phyloP scores from a whole-genome alignment of 306 rosid species.

The Arachis stenosperma region DNA sequence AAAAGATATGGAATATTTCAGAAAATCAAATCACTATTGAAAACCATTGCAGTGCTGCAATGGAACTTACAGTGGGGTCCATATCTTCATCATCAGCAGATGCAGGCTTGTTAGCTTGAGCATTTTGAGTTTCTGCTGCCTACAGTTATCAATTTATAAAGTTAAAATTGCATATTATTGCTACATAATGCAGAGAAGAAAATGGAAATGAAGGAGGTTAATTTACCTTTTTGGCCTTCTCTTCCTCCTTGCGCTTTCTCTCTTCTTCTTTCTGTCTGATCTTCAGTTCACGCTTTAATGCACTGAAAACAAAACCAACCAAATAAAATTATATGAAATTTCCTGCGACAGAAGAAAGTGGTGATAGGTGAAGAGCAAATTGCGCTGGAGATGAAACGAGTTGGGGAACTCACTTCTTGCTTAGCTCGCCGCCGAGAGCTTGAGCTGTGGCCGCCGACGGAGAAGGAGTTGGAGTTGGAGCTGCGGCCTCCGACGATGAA shows the following conservation, averaged over 20 bases:
- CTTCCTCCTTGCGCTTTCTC: conserved; percentile 75
- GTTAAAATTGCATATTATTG: neutral
- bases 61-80: conserved; percentile 78
- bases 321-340: neutral
- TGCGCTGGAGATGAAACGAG: neutral
- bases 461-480: neutral
- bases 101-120: conserved; percentile 59
- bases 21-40: neutral
- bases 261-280: conserved; percentile 76
- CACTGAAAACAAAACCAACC: conserved; percentile 50
- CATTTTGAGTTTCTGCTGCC: conserved; percentile 57
- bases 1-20: neutral
- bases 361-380: neutral
- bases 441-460: conserved; percentile 24
- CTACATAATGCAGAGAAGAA: neutral
- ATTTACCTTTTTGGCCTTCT: conserved; percentile 70
- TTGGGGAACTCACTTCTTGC: conserved; percentile 46
- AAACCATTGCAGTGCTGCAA: conserved; percentile 6
- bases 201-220: neutral
- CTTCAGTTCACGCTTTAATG: conserved; percentile 73
- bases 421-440: conserved; percentile 29
- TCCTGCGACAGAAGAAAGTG: neutral
- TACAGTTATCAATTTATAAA: conserved; percentile 29
- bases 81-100: conserved; percentile 78
- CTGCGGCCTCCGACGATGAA: conserved; percentile 12